These are phyloP conservation scores for Rhamnella rubrinervis DNA, from an alignment of 331 rosid species.

Conservation along the genomic window DNA sequence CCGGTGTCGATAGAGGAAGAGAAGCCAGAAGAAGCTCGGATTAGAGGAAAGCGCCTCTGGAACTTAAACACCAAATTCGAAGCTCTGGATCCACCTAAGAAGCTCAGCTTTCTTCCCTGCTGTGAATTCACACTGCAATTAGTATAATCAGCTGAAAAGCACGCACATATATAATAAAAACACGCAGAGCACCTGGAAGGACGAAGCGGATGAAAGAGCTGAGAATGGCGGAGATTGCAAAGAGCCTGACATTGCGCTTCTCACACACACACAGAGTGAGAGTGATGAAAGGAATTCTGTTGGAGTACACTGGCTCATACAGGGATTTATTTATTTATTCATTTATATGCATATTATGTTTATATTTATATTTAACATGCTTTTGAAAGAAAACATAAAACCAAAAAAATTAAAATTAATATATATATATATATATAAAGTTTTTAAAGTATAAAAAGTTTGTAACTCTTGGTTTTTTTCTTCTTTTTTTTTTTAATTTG, in stretches of 20 bases:
- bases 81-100: conserved; percentile 40
- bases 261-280: too few relatives aligned
- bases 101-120: conserved; percentile 42
- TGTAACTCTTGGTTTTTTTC: too few relatives aligned
- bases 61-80: conserved; percentile 30
- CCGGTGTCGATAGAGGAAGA: conserved; percentile 61
- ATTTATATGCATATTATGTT: too few relatives aligned
- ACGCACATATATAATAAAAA: background rate
- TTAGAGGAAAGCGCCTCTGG: conserved; percentile 36
- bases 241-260: conserved; percentile 45
- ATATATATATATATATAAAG: too few relatives aligned
- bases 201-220: conserved; percentile 43
- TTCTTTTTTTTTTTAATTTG: too few relatives aligned
- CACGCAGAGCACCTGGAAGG: conserved; percentile 33
- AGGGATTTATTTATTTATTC: background rate
- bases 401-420: too few relatives aligned
- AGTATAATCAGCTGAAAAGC: background rate
- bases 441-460: too few relatives aligned
- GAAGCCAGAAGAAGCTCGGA: conserved; percentile 51
- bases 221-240: conserved; percentile 66
- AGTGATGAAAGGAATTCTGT: background rate
- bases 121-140: background rate
- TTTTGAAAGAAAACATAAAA: too few relatives aligned
- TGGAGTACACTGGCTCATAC: background rate
- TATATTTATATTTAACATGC: too few relatives aligned